phyloP scores from a whole-genome alignment of 805 yeast species.

The Kuraishia piskuri region DNA sequence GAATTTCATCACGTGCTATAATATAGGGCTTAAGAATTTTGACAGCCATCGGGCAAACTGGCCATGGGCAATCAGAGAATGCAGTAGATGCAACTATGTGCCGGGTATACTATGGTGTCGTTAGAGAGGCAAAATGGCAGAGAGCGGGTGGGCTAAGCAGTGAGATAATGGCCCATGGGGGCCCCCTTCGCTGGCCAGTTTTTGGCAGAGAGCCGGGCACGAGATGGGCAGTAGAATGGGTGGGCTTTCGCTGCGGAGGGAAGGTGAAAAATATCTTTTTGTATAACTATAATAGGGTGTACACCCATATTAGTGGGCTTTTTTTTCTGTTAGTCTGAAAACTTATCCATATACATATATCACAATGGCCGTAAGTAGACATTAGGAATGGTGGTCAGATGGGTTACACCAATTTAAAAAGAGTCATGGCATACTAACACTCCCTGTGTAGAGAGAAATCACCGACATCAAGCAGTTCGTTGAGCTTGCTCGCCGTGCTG shows the following conservation, averaged over 20 bases:
- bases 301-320: not conserved
- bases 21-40: not conserved
- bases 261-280: not conserved
- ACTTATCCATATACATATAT: slow-evolving; percentile 7
- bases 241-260: not conserved
- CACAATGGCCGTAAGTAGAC: slow-evolving; percentile 20
- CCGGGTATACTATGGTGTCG: no score
- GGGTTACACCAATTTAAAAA: not conserved
- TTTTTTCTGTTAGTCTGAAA: no score
- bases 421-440: slow-evolving; percentile 13
- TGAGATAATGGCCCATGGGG: no score
- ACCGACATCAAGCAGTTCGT: slow-evolving; percentile 96
- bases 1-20: slow-evolving; percentile 5
- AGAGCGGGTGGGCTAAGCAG: not conserved
- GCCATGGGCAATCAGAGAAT: not conserved
- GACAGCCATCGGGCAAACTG: not conserved
- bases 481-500: slow-evolving; percentile 93
- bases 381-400: not conserved
- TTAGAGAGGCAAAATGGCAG: no score
- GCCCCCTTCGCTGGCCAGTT: no score
- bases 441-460: slow-evolving; percentile 45
- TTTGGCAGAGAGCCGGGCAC: not conserved
- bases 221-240: not conserved
- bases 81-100: no score
- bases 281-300: not conserved